A percentile compares a stretch with the other conserved stretches of the same genome.
phyloP scores from a whole-genome alignment of 352 stramenopile species.

The Phytophthora hybrid region DNA sequence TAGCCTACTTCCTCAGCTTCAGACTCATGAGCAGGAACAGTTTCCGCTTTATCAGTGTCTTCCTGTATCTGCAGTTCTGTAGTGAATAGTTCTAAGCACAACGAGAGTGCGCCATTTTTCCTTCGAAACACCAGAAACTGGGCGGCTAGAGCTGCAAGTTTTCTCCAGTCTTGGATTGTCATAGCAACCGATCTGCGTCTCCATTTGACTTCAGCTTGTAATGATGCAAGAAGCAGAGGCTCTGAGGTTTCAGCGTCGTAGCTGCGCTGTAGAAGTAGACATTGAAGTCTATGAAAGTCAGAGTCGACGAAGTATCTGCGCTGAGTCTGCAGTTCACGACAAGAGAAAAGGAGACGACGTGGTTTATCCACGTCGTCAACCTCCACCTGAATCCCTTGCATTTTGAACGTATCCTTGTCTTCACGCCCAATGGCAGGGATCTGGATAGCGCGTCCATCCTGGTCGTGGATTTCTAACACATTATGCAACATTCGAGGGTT shows the following conservation, averaged over 20 bases:
- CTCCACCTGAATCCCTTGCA: slow-evolving; percentile 53
- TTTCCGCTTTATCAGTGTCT: neutral
- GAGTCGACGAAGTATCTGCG: slow-evolving; percentile 58
- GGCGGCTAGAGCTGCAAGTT: slow-evolving; percentile 27
- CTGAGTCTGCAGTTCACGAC: slow-evolving; percentile 54
- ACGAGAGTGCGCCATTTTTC: slow-evolving; percentile 42
- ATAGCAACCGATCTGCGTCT: neutral
- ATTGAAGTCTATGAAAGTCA: slow-evolving; percentile 45
- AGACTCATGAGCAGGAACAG: neutral
- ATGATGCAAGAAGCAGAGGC: neutral
- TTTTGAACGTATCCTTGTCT: slow-evolving; percentile 22
- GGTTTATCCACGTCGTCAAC: slow-evolving; percentile 51
- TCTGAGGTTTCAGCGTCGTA: neutral
- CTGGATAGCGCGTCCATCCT: slow-evolving; percentile 17
- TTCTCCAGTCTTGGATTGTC: slow-evolving; percentile 42
- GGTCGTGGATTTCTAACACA: slow-evolving; percentile 16
- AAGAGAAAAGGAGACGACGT: slow-evolving; percentile 62
- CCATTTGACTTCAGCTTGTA: slow-evolving; percentile 13
- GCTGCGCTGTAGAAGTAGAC: slow-evolving; percentile 16
- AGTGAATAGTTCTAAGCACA: slow-evolving; percentile 17
- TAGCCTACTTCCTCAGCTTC: neutral
- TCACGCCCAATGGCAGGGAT: slow-evolving; percentile 19
- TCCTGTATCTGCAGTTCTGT: neutral
- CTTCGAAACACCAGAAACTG: slow-evolving; percentile 43
- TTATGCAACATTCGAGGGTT: slow-evolving; percentile 24